Conservation (phyloP, 1,139 yeast species). For the Kurtzmaniella quercitrusa region DNA sequence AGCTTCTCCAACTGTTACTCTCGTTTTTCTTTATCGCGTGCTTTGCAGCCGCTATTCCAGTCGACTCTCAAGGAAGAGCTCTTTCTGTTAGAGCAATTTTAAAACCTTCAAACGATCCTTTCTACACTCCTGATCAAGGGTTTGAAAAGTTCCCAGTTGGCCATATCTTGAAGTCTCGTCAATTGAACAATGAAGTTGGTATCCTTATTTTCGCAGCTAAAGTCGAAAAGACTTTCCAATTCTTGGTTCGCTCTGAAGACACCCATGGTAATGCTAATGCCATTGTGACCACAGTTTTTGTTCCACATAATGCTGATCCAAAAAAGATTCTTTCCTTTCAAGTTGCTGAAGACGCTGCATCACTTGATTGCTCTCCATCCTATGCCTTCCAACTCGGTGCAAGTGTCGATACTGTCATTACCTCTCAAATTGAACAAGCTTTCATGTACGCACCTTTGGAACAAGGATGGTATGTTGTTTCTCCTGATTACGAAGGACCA, state of each 20-base stretch:
- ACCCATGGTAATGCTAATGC: constrained; percentile 16
- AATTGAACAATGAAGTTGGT: neutral
- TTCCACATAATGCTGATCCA: constrained; percentile 18
- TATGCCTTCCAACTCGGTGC: constrained; percentile 15
- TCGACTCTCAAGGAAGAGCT: neutral
- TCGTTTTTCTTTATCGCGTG: neutral
- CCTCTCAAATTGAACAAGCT: constrained; percentile 1
- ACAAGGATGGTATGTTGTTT: constrained; percentile 15
- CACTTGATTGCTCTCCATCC: constrained; percentile 18
- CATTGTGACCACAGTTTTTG: constrained; percentile 18
- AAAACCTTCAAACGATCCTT: constrained; percentile 4
- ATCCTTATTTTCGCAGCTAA: constrained; percentile 4
- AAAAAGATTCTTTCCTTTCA: constrained; percentile 17
- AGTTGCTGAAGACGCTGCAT: constrained; percentile 18
- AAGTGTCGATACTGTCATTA: neutral
- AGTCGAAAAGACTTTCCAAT: constrained; percentile 8
- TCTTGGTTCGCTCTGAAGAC: constrained; percentile 9
- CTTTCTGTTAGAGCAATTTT: neutral
- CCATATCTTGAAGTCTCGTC: constrained; percentile 7
- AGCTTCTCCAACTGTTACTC: neutral
- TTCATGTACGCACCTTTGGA: constrained; percentile 8
- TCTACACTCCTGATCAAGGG: constrained; percentile 9
- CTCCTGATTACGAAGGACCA: constrained; percentile 24
- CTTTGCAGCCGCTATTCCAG: neutral
- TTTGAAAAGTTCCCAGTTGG: constrained; percentile 8